Conservation (phyloP, 2,329 filamentous ascomycete genomes). For the Neopestalotiopsis sp. region DNA sequence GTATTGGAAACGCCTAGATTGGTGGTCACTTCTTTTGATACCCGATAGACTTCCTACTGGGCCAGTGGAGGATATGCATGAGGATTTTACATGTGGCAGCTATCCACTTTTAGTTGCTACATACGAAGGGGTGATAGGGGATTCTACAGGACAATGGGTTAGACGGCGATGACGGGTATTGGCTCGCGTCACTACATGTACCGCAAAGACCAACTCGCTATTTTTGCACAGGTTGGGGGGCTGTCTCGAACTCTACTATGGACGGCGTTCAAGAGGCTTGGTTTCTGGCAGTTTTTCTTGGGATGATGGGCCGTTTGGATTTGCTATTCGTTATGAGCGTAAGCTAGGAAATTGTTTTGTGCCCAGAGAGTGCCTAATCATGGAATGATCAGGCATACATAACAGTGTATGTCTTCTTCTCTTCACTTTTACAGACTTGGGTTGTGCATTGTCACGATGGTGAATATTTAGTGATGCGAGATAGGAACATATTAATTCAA, state of each 20-base stretch:
- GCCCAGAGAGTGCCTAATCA: neutral
- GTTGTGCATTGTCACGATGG: neutral
- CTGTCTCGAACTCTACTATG: neutral
- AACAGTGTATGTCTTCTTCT: neutral
- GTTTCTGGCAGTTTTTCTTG: conserved; percentile 2
- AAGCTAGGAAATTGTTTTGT: conserved; percentile 7
- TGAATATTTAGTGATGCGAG: neutral
- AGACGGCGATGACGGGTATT: neutral
- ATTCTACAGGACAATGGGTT: conserved; percentile 1
- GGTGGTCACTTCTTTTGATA: conserved; percentile 38
- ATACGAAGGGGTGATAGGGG: neutral
- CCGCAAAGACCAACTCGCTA: too few species aligned
- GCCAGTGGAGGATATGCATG: conserved; percentile 1
- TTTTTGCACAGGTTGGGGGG: neutral
- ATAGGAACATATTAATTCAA: neutral
- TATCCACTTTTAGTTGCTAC: neutral
- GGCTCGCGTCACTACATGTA: neutral
- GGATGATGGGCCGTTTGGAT: neutral
- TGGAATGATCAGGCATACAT: neutral
- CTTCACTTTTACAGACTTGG: neutral
- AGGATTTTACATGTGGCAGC: neutral
- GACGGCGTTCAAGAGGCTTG: conserved; percentile 11
- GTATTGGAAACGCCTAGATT: conserved; percentile 12
- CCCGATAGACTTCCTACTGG: conserved; percentile 39
- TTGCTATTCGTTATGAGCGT: neutral